Evolutionary conservation across 1,284 basidiomycete genomes (phyloP), one percentile per base, ranked within the genome.

Genomic region (Gymnopus androsaceus): DNA sequence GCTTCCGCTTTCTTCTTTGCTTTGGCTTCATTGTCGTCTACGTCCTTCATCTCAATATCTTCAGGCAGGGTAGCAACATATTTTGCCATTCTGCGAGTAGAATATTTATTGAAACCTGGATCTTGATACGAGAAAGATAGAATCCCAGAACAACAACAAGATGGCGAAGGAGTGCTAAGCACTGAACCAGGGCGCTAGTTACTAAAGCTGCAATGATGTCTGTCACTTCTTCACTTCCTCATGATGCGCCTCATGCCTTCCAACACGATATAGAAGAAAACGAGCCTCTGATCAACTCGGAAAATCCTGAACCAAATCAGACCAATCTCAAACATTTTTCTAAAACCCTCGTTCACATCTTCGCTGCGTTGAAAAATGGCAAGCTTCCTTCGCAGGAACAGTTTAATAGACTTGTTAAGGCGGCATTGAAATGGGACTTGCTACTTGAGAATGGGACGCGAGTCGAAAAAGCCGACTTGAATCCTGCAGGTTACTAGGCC

Each of bases 351-450:
- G 72, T 72, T 14, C 76, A 80, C 54, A 63, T 74, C 7, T 53
- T 78, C 6, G 76, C 69, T 4, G 79, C 77, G 21, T 44, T 81
- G 14, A 71, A 73, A 25, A 66, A 75, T 14, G 77, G 79, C 15
- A 81, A 82, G 57, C 65, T 81, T 8, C 80, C 80, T 9, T 75
- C 77, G 2, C 77, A 80, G 59, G 69, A 72, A 17, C 81, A 83
- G 60, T 47, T 78, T 7, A 67, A 72, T 30, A 38, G 41, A 0
- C 64, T 71, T n/a, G 47, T 79, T 14, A 68, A 67, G 46, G 51
- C 41, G 5, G 40, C 74, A 0, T 61, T 80, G 38, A 61, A 59
- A 4, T 77, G 76, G 2, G 68, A 72, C 21, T 15, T 77, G 5
- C 63, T 81, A 21, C 6, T 30, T 40, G 19, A 17, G 23, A 40